Evolutionary conservation across 148 eudicot genomes (phyloP).

Genomic region (Vaccinium corymbosum): DNA sequence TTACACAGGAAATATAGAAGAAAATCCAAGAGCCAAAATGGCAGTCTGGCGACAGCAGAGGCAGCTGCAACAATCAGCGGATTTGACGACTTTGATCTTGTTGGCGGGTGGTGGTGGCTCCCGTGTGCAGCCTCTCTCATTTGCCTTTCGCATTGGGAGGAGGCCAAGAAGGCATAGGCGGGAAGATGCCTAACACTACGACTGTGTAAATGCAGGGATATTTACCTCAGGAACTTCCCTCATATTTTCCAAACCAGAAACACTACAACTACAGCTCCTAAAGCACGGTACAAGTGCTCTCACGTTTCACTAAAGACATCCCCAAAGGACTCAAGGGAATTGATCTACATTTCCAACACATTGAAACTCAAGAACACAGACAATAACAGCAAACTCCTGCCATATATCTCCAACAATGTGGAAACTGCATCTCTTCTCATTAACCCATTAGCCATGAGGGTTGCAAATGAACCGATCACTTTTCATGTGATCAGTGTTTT

Average conservation of each 20-base stretch:
- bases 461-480: constrained; percentile 1
- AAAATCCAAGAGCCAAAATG: not conserved
- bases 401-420: not conserved
- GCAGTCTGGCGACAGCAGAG: not conserved
- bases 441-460: not conserved
- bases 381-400: not conserved
- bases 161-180: not conserved
- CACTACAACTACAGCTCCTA: not conserved
- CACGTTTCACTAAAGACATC: not conserved
- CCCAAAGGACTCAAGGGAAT: not conserved
- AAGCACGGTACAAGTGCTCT: not conserved
- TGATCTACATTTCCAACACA: constrained; percentile 19
- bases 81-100: not conserved
- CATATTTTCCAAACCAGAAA: constrained; percentile 7
- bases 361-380: not conserved
- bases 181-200: not conserved
- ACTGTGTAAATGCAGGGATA: not conserved
- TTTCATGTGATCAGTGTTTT: not conserved
- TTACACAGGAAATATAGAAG: not conserved
- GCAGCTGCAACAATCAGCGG: not conserved
- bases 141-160: not conserved
- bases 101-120: not conserved
- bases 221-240: not conserved
- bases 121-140: not conserved
- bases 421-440: not conserved